Conservation (phyloP, 2,329 filamentous ascomycete genomes). For the Fusarium nurragi region DNA sequence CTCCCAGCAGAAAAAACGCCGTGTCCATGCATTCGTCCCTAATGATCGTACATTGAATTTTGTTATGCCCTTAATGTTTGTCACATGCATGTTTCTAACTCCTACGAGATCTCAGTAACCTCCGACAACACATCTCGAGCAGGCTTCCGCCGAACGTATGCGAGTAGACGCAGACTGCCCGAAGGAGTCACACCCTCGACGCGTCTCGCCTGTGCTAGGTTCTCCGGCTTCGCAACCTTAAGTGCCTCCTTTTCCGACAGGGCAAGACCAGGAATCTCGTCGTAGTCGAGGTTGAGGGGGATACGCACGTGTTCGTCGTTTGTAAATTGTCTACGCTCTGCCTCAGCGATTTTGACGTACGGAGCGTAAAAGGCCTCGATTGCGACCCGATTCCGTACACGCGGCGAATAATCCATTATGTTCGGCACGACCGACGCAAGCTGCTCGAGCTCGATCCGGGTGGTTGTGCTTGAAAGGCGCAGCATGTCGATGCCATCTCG, state of each 20-base stretch:
- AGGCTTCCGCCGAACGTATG: conserved; percentile 61
- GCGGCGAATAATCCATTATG: conserved; percentile 62
- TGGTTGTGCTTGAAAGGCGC: conserved; percentile 67
- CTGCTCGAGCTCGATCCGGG: conserved; percentile 56
- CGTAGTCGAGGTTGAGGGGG: conserved; percentile 80
- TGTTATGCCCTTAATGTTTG: background rate
- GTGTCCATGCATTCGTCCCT: conserved; percentile 2
- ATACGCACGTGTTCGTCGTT: conserved; percentile 80
- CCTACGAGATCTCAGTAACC: conserved; percentile 2
- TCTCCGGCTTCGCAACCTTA: conserved; percentile 78
- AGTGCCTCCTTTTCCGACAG: conserved; percentile 81
- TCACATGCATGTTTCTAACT: background rate
- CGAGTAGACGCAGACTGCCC: conserved; percentile 68
- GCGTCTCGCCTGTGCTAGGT: conserved; percentile 84
- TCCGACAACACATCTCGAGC: background rate
- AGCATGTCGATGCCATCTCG: conserved; percentile 84
- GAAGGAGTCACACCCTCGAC: conserved; percentile 81
- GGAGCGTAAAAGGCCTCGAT: conserved; percentile 90
- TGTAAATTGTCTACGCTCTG: conserved; percentile 71
- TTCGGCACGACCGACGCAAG: conserved; percentile 68
- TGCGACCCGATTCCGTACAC: conserved; percentile 73
- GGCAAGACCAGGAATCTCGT: conserved; percentile 76
- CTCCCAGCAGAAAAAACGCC: conserved; percentile 9
- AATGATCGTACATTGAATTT: conserved; percentile 4
- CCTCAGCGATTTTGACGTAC: conserved; percentile 79